Base-by-base conservation (phyloP, 2,329 filamentous ascomycete species). In the Fusarium dimerum region DNA sequence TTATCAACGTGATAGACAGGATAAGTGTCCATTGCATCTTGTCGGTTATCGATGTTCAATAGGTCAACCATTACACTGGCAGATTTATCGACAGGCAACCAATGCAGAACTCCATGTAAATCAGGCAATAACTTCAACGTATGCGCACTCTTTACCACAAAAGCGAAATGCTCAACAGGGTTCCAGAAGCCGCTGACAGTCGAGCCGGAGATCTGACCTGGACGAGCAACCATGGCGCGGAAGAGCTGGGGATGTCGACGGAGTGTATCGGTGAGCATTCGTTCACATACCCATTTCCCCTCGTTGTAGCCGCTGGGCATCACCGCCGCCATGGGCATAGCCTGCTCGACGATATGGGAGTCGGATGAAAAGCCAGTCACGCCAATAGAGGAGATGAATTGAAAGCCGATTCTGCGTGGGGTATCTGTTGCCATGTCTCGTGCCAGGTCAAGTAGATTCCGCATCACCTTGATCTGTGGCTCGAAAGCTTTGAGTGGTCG, bases 181-280 rank as follows among this genome's bases (percentile, higher is more conserved):
- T 84, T 84, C 82, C 81, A 85, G 58, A 76, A 77, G 1, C 80
- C 81, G 48, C 67, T 81, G 1, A 50, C 69, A 3, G 60, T 73
- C 0, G 75, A 78, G 0, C 82, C 82, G 1, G 80, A 71, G 40
- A 85, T 78, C 61, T 85, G 82, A 0, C 78, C 82, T 0, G 75
- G 68, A 0, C 81, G 73, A 0, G 78, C 73, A 0, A 64, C 65
- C 69, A 75, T 77, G 1, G 76, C 53, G 13, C 72, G 71, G 66
- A 83, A 80, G 1, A 57, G 65, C 1, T 69, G 50, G 0, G 74
- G 73, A 52, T 76, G 62, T n/a, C 66, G 59, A 51, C 76, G 73
- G 2, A 82, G 63, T 0, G 80, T 82, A 45, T 73, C 67, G 40
- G 77, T 72, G 0, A 83, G 69, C 65, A 83, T 78, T 3, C 43